Evolutionary conservation across 129 eudicot genomes (phyloP), one percentile per base, ranked within the genome.

Genomic region (Rutidosis leptorrhynchoides): DNA sequence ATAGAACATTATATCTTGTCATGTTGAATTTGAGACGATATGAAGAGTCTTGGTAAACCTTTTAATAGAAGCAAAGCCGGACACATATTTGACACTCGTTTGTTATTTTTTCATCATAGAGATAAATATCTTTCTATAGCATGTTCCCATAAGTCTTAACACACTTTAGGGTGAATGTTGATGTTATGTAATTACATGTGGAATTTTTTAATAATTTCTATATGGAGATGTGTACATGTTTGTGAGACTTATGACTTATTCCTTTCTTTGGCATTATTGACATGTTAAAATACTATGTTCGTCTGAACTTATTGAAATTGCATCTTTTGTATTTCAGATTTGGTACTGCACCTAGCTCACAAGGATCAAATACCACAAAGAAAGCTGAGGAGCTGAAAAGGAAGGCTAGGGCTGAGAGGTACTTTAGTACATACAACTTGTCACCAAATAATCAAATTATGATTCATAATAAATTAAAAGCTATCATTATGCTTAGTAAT

Each of bases 341-440:
- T 81, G 97, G 99, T 68, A 78, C 87, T 4, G 59, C 55, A 26
- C 40, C 86, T 30, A 81, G 74, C 11, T 8, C 65, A 48, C 70
- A 71, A 37, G 99, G 83, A 77, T 75, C 88, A 37, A 88, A 83
- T 63, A 48, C 78, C 11, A 68, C 81, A 20, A 94, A 94, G 82
- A 65, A 79, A 67, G 66, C 90, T 0, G 97, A 94, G 80, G 86
- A 89, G 67, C 83, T 69, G 73, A 94, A 94, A 81, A 79, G 88
- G 85, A 94, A 94, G 80, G 97, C 99, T 73, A 89, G 97, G 76
- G 99, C 99, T 42, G 99, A 94, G 78, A 94, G 99, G 99, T 94
- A 23, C 22, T 30, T 9, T 5, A 64, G 7, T 22, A 65, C 26
- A 43, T 59, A 53, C 61, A 0, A 52, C 30, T 6, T 60, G 17